A percentile compares a stretch with the other conserved stretches of the same genome.
Conservation (phyloP, 805 yeast genomes). For the Teunomyces pallodes region DNA sequence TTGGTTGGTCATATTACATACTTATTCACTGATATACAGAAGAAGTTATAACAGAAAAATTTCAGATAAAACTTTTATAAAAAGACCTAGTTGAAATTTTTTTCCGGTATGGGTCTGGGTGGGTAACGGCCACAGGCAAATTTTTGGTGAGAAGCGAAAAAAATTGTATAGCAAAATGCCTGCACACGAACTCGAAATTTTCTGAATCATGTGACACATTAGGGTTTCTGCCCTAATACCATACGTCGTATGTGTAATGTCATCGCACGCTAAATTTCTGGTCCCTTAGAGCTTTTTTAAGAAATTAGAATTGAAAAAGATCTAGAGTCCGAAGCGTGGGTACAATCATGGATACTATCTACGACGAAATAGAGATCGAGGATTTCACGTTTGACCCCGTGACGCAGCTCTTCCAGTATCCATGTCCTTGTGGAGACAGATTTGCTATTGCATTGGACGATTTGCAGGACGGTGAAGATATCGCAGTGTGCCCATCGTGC, state of each 20-base stretch:
- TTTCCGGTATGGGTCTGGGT: conserved; percentile 5
- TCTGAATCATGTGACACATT: not conserved
- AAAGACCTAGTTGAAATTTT: conserved; percentile 9
- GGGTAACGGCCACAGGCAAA: not conserved
- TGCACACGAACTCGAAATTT: not conserved
- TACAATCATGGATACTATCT: conserved; percentile 54
- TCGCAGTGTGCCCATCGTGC: conserved; percentile 96
- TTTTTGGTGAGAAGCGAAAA: not conserved
- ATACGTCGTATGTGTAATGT: not conserved
- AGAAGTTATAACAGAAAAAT: conserved; percentile 10
- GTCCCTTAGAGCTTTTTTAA: not conserved
- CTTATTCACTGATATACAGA: conserved; percentile 12
- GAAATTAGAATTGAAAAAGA: not conserved
- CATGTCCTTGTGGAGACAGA: conserved; percentile 97
- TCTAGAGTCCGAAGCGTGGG: not conserved
- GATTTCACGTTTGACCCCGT: conserved; percentile 88
- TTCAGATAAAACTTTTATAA: conserved; percentile 9
- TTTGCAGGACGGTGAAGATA: conserved; percentile 83
- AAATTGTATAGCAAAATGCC: not conserved
- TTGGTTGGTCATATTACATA: conserved; percentile 1
- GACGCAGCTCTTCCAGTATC: conserved; percentile 83
- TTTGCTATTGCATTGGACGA: conserved; percentile 87
- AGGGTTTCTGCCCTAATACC: conserved; percentile 13
- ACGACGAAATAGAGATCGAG: conserved; percentile 95
- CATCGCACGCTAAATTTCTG: not conserved